Conservation (phyloP, 2,329 filamentous ascomycete genomes). For the Penicillium expansum region DNA sequence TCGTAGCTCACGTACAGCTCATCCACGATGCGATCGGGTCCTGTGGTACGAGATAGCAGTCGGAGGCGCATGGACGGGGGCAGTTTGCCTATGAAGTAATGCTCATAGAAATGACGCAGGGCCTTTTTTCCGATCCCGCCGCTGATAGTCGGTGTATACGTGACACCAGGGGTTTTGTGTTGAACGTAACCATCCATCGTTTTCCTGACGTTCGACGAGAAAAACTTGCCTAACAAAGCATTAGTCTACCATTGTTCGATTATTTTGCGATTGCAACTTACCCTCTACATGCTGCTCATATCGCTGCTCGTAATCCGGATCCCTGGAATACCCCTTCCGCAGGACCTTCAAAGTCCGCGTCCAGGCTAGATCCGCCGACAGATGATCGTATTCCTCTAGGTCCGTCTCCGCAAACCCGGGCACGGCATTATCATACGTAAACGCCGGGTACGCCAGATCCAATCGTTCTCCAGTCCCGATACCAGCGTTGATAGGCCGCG, state of each 20-base stretch:
- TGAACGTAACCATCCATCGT: slow-evolving; percentile 34
- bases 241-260: neutral
- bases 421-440: slow-evolving; percentile 55
- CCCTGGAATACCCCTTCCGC: slow-evolving; percentile 56
- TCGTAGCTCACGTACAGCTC: slow-evolving; percentile 58
- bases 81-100: slow-evolving; percentile 55
- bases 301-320: slow-evolving; percentile 36
- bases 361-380: slow-evolving; percentile 66
- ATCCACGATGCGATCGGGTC: slow-evolving; percentile 59
- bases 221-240: slow-evolving; percentile 30
- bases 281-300: slow-evolving; percentile 40
- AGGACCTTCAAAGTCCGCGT: slow-evolving; percentile 61
- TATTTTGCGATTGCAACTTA: slow-evolving; percentile 6
- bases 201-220: slow-evolving; percentile 28
- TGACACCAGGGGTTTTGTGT: slow-evolving; percentile 30
- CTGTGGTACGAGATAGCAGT: slow-evolving; percentile 58
- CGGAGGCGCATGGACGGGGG: slow-evolving; percentile 53
- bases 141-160: slow-evolving; percentile 38
- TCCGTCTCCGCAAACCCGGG: slow-evolving; percentile 71
- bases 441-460: slow-evolving; percentile 38
- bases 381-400: slow-evolving; percentile 63
- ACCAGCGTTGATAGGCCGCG: slow-evolving; percentile 51
- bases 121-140: slow-evolving; percentile 44
- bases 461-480: slow-evolving; percentile 50
- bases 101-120: slow-evolving; percentile 53